Evolutionary conservation across 1,284 basidiomycete genomes (phyloP), one percentile per base, ranked within the genome.

Genomic region (Ustilago tritici): DNA sequence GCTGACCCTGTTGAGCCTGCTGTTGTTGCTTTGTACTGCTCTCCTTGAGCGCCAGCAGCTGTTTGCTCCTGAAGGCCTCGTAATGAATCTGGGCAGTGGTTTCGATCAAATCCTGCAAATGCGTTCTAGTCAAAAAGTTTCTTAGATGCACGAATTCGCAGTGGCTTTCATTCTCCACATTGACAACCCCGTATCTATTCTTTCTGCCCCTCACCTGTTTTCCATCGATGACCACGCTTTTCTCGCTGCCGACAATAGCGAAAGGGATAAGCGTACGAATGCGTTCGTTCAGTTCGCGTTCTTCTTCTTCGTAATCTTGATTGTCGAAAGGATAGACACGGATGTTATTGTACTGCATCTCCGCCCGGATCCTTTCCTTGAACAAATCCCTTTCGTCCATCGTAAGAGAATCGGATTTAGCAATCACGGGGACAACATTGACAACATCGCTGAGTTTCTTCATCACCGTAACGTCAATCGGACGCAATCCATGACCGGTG

Each of bases 41-140:
- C 76, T 96, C 94, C 90, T 96, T 96, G 83, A 96, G 90, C 31
- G 95, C 95, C 59, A 96, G 89, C 77, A 96, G 87, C 89, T 99
- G 97, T 89, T 98, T 98, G 83, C 93, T 95, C 79, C 96, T 92
- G 93, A 99, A 99, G 9, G 95, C 95, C 89, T 99, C 97, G 88
- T 99, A 99, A 88, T 99, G 97, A 87, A 97, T 97, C 88, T 96
- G 93, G 9, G 95, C 94, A 3, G 96, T 99, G 63, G 96, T 98
- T 89, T 99, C 96, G 87, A 99, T 98, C 82, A 99, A 88, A 87
- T 99, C 97, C 88, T 99, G 97, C 83, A 99, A 88, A 88, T 99
- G 96, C 36, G 96, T 96, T 87, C 79, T 90, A 3, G 93, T 95
- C 77, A 98, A 89, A 90, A 98, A 98, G 90, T 99, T 96, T 82